Conservation (phyloP, 75 land plant genomes). For the Larix kaempferi region DNA sequence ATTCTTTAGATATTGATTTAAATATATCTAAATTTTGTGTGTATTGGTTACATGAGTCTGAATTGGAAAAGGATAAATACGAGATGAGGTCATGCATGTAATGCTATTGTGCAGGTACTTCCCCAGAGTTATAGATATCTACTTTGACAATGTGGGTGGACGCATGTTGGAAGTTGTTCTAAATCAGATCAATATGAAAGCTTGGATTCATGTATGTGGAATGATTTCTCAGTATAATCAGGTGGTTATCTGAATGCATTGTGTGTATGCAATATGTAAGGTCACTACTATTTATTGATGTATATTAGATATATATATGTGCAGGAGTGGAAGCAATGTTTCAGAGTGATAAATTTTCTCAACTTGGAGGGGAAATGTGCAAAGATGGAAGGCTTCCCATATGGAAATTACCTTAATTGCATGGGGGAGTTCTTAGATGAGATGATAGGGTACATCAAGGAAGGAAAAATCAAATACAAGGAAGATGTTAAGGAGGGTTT, state of each 20-base stretch:
- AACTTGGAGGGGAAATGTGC: constrained; percentile 28
- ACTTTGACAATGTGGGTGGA: no score
- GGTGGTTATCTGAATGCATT: no score
- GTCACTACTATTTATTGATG: not conserved
- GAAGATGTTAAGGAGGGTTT: no score
- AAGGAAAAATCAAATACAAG: no score
- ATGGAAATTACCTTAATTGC: constrained; percentile 13
- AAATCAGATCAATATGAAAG: constrained; percentile 29
- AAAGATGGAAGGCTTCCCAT: no score
- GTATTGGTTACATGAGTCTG: no score
- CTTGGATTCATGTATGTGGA: constrained; percentile 32
- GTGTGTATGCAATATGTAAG: no score
- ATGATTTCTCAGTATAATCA: constrained; percentile 52
- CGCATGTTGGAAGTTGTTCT: no score
- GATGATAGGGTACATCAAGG: constrained; percentile 24
- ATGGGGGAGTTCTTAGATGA: constrained; percentile 22
- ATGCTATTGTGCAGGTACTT: constrained; percentile 26
- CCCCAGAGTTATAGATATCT: constrained; percentile 40
- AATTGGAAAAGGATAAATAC: no score
- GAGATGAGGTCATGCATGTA: no score
- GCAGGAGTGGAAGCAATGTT: constrained; percentile 33
- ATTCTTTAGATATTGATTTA: no score
- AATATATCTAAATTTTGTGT: no score
- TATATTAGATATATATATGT: not conserved
- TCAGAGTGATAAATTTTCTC: constrained; percentile 38